Evolutionary conservation across 2,329 filamentous ascomycete genomes (phyloP), one percentile per base, ranked within the genome.

Genomic region (Cercospora brassicicola): DNA sequence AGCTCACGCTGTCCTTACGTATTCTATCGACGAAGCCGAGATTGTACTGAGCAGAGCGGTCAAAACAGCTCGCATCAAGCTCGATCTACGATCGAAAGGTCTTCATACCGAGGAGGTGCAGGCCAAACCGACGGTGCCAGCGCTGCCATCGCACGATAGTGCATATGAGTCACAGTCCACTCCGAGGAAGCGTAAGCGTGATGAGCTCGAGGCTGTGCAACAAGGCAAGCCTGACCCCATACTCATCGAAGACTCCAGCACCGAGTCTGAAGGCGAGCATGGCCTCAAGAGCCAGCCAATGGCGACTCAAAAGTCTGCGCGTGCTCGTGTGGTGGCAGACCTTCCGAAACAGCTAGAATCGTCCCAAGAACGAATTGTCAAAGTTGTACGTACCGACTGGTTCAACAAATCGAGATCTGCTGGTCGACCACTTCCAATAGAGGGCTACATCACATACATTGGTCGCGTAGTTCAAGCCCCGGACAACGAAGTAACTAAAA

Each of bases 41-140:
- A 79, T 97, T 2, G 83, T 97, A 1, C 78, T 98, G 31, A 93
- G 91, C 1, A 92, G 89, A 72, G 85, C 96, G 36, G 84, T 84
- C 0, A 89, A 87, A 65, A 89, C 87, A 71, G 86, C 88, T 73
- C 86, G 94, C 18, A 92, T 92, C 0, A 84, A 87, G 57, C 89
- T 96, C 73, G 94, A 98, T 79, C 82, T 98, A 69, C 85, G 92
- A 63, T 85, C 87, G 6, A 85, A 87, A 56, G 89, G 88, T 13
- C 73, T 97, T 2, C 77, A 80, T 48, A 88, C 88, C 0, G 61
- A 69, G n/a, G 71, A 72, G 31, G 67, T 57, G 61, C 53, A 53
- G 11, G 23, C 20, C 8, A 18, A 5, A 7, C 30, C 28, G 7
- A 11, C 48, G 31, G n/a, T n/a, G n/a, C 31, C 30, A 30, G 18